Base-by-base conservation (phyloP, 768 basidiomycete species). In the Rhodotorula sphaerocarpa region DNA sequence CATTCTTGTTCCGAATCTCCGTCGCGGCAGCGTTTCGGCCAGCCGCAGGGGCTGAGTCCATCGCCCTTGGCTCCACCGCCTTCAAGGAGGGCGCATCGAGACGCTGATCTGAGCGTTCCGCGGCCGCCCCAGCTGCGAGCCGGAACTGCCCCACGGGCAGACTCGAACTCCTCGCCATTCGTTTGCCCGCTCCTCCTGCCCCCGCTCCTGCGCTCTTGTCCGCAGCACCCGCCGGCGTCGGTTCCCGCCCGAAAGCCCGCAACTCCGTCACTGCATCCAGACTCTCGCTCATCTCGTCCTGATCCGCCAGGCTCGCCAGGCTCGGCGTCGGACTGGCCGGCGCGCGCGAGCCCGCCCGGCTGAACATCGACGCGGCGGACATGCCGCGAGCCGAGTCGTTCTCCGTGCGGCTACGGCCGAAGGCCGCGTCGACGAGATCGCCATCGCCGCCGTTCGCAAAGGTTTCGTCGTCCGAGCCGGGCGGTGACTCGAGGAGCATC, bases 1-100 rank as follows among this genome's bases (percentile, higher is more conserved):
- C 67, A 20, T 55, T 61, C 53, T 65, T 69, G 54, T 69, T 65
- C 42, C 61, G 16, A 50, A 28, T 43, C 27, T 65, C 63, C 11
- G 53, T 54, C 21, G 43, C 11, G 7, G 28, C 28, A 9, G 30
- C 48, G 16, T 16, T 46, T 2, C 27, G 27, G 2, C 18, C 36
- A 23, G 14, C 20, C 11, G n/a, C 34, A 9, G 25, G 25, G 1
- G 25, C 12, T n/a, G n/a, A n/a, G 18, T 50, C 50, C 18, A 54
- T 46, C 21, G 46, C 52, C 48, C 33, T 36, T 54, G 44, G 41
- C 53, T 34, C 27, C 54, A 16, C n/a, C 30, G 25, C 31, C 41
- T 47, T 16, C 48, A 4, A 27, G n/a, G n/a, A n/a, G n/a, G n/a
- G n/a, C n/a, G n/a, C n/a, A n/a, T n/a, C n/a, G n/a, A n/a, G n/a